Evolutionary conservation across 352 stramenopile species (phyloP), one percentile per base, ranked within the genome.

Genomic region (Pythium phragmitis): DNA sequence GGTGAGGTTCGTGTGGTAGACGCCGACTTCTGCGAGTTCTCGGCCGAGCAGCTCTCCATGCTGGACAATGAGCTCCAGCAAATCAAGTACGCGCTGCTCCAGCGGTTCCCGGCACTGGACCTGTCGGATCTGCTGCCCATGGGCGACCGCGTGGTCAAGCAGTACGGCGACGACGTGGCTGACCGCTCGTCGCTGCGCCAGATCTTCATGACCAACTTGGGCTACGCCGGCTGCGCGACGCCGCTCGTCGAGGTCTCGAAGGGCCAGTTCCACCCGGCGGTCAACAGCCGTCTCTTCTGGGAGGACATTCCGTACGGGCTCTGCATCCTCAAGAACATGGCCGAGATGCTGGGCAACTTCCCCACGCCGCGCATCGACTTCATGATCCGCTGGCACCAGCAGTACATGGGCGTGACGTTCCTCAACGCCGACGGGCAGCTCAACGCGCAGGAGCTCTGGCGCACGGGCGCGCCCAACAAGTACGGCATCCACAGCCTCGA

Each of bases 11-110:
- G 30, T 42, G 4, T 16, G 62, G 16, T 36, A 94, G 85, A 97
- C 63, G 90, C 92, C 36, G 91, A 97, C 70, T 96, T 97, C 69
- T 88, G 97, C 69, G 88, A 96, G 70, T 95, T 96, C 68, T 94
- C 87, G n/a, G 87, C 91, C 17, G 91, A 97, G 74, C 87, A 94
- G 60, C 79, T 97, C 19, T 76, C 89, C n/a, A 92, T 94, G 74
- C 78, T 97, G 19, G 91, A 97, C 79, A 97, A 97, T 64, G 91
- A 97, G 71, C 76, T 97, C 48, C 91, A 97, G 76, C 90, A 97
- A 74, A 75, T 97, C 63, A 97, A 97, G 69, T 75, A 83, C 48
- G 89, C 91, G 52, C 71, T 97, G 53, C 72, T 96, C 23, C 89
- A 95, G 79, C 87, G 85, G 47, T 97, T 97, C 66, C 90, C 91